These are phyloP conservation scores for Wickerhamomyces tratensis DNA, from an alignment of 805 yeast species.

Conservation along the genomic window DNA sequence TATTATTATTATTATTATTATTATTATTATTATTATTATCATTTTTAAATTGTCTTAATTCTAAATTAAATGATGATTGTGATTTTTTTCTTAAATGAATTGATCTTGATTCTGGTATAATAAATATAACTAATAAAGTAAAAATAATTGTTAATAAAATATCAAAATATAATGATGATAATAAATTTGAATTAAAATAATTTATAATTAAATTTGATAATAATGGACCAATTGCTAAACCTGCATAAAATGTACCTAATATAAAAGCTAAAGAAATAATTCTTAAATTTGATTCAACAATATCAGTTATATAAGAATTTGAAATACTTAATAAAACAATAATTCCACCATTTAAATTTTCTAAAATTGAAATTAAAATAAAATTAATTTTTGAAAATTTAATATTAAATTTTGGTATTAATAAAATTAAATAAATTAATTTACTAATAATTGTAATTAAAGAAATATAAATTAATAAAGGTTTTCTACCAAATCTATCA, in stretches of 20 bases:
- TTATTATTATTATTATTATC: too few species aligned
- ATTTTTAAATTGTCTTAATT: too few species aligned
- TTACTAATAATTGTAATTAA: constrained; percentile 15
- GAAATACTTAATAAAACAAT: constrained; percentile 45
- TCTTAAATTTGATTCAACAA: constrained; percentile 52
- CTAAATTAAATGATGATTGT: too few species aligned
- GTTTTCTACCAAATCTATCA: constrained; percentile 55
- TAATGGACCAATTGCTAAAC: constrained; percentile 58
- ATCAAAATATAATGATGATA: constrained; percentile 21
- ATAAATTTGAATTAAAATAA: constrained; percentile 13
- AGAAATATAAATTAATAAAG: constrained; percentile 29
- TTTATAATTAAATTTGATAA: constrained; percentile 34
- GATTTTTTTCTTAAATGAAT: too few species aligned
- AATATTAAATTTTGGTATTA: constrained; percentile 20
- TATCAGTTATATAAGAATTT: constrained; percentile 68
- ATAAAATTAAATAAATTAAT: constrained; percentile 12
- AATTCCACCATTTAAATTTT: constrained; percentile 54
- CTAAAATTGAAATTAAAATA: constrained; percentile 33
- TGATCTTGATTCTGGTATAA: constrained; percentile 60
- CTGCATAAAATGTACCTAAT: constrained; percentile 48
- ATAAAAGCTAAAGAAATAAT: constrained; percentile 48
- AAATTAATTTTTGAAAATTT: constrained; percentile 29
- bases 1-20: too few species aligned
- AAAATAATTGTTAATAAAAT: constrained; percentile 21
- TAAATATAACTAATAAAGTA: constrained; percentile 23